Base-by-base conservation (phyloP, 1,139 yeast species). In the Yamadazyma songkhlaensis region DNA sequence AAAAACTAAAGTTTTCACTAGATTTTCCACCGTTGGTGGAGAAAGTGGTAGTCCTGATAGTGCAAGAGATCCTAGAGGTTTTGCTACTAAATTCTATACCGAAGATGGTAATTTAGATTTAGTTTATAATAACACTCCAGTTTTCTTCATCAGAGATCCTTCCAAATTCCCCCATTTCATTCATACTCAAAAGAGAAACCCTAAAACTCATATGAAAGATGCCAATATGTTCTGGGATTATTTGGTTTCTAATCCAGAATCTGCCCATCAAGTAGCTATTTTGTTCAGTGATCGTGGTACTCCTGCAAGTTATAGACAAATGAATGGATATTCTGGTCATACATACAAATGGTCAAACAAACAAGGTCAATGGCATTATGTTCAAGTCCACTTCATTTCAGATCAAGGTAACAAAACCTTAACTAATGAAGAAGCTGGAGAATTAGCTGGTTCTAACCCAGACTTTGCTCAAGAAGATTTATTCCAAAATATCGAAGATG, bases 11-110 rank as follows among this genome's bases (percentile, higher is more conserved):
- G 67, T 77, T 44, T 72, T 83, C 50, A 75, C 84, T 31, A 72
- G 94, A 50, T 84, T 84, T 67, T 82, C 90, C 50, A 84, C 90
- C 29, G 94, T 84, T 36, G 92, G 90, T 48, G 92, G 94, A 43
- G 94, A 84, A 62, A 62, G 64, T 45, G 94, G 90, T 33, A 74
- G 86, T 33, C 76, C 92, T 15, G 94, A 84, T 57, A 69, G 88
- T 31, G 88, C 84, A 31, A 78, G 94, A 62, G 94, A 84, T 57
- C 92, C 92, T 42, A 74, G 94, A 62, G 94, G 94, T 13, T 84
- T 84, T 62, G 67, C 89, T 31, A 75, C 79, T 51, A 84, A 84
- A 65, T 71, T 84, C 51, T 82, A 82, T 67, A 84, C 94, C 34
- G 85, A 84, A 50, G 88, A 84, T 58, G 94, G 94, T 47, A 81